Evolutionary conservation across 1,139 yeast species (phyloP), one percentile per base, ranked within the genome.

Genomic region (Suzukiozyma palmioleophila): DNA sequence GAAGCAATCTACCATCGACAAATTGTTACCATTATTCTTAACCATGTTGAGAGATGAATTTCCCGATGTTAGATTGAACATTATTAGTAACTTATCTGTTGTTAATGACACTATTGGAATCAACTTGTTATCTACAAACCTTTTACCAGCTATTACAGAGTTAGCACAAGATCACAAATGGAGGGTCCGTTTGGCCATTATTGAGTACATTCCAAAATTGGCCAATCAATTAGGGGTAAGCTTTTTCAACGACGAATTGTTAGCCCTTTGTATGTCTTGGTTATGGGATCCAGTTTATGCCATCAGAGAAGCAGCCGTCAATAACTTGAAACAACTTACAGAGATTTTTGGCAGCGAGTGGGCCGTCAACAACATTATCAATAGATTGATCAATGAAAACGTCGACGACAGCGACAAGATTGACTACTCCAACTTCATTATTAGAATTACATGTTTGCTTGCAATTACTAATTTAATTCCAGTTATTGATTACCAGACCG

Each of bases 201-300:
- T 94, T 56, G 96, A 94, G 60, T 94, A 94, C 63, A 88, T 90
- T 52, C 99, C 99, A 18, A 74, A 92, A 51, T 73, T 94, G 49
- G 97, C 98, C n/a, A 85, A 86, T 53, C 98, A 94, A 63, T 72
- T 94, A 47, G 98, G 98, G 27, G 92, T 85, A 42, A 81, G 88
- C 16, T 89, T 92, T 58, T 94, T 94, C 65, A 94, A 92, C 61
- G 84, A 87, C 56, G 96, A 92, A 54, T 72, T 94, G 51, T 90
- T 95, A 46, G 81, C 86, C 37, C 71, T 94, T 51, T 94, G 97
- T 57, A 79, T 94, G 79, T 85, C 92, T 16, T 94, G 98, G 97
- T 73, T 94, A 50, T 90, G 97, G 96, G 99, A 94, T 65, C 86
- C 94, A 12, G 98, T 94, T 32, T 92, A 80, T 63, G 92, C 97